Evolutionary conservation across 1,139 yeast species (phyloP).

Genomic region (Debaryomycetaceae sp.): DNA sequence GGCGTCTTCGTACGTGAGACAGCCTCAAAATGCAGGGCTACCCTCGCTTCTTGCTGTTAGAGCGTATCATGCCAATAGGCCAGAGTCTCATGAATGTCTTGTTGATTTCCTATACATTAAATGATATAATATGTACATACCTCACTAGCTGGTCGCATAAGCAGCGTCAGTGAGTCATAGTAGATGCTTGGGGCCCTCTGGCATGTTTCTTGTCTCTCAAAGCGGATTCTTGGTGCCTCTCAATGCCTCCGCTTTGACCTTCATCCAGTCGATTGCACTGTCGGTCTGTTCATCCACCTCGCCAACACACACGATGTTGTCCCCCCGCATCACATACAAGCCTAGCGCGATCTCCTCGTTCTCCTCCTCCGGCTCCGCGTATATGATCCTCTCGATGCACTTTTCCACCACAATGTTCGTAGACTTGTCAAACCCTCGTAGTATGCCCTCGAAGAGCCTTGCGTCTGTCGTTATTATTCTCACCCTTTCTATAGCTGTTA

Average conservation of each 20-base stretch:
- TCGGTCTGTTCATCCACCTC: slow-evolving; percentile 56
- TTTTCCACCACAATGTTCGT: slow-evolving; percentile 67
- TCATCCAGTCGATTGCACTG: slow-evolving; percentile 53
- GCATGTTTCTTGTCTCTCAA: slow-evolving; percentile 7
- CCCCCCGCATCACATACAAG: slow-evolving; percentile 73
- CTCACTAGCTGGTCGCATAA: background rate
- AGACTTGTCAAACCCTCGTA: slow-evolving; percentile 79
- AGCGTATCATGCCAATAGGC: slow-evolving; percentile 7
- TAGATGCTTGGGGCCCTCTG: no score
- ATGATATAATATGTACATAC: background rate
- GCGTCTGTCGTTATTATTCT: slow-evolving; percentile 85
- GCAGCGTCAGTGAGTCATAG: no score
- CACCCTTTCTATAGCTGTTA: slow-evolving; percentile 49
- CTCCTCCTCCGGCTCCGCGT: slow-evolving; percentile 45
- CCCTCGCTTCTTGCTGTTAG: background rate
- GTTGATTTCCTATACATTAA: background rate
- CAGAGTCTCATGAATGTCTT: background rate
- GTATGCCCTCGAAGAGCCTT: slow-evolving; percentile 62
- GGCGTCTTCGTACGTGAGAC: background rate
- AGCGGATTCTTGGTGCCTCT: slow-evolving; percentile 44
- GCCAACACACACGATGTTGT: slow-evolving; percentile 75
- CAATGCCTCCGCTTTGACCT: slow-evolving; percentile 36
- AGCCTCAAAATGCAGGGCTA: background rate
- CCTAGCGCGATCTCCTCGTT: slow-evolving; percentile 55
- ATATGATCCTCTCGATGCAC: slow-evolving; percentile 54